A percentile compares a stretch with the other conserved stretches of the same genome.
phyloP scores from a whole-genome alignment of 2,329 filamentous ascomycete genomes.

The Elsinoe ampelina region DNA sequence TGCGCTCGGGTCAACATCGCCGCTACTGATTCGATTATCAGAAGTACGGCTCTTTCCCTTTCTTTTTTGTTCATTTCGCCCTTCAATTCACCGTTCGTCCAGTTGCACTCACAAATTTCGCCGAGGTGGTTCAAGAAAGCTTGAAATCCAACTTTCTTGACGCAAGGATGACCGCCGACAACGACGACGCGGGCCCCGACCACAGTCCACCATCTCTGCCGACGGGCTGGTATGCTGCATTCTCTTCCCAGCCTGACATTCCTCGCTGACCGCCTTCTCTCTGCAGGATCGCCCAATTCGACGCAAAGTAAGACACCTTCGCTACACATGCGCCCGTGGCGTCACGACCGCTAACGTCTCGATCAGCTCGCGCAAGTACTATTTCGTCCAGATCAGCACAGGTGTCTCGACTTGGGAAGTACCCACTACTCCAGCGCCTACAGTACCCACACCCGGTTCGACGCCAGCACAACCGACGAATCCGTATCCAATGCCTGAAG shows the following conservation, averaged over 20 bases:
- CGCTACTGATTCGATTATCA: conserved; percentile 16
- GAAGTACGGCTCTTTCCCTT: conserved; percentile 10
- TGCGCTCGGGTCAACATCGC: not conserved
- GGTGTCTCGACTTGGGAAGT: conserved; percentile 34
- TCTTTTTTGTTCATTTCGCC: conserved; percentile 2
- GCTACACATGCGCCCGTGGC: not conserved
- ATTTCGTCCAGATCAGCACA: conserved; percentile 34
- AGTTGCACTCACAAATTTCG: not conserved
- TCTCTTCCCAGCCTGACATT: conserved; percentile 30
- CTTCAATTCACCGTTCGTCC: not conserved
- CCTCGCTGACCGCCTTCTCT: not conserved
- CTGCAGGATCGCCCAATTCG: conserved; percentile 34
- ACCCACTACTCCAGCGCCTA: conserved; percentile 30
- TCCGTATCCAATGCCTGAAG: conserved; percentile 26
- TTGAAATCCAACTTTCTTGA: not conserved
- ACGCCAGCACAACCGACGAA: conserved; percentile 29
- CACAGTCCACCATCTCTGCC: conserved; percentile 30
- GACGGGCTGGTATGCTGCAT: conserved; percentile 32
- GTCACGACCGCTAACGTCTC: not conserved
- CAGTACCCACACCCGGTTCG: conserved; percentile 29
- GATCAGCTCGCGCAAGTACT: conserved; percentile 32
- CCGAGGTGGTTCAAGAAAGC: not conserved
- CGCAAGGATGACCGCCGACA: conserved; percentile 17
- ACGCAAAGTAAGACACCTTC: conserved; percentile 28
- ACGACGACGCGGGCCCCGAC: conserved; percentile 31